phyloP scores from a whole-genome alignment of 2,329 filamentous ascomycete genomes.

The Dendryphion nanum region DNA sequence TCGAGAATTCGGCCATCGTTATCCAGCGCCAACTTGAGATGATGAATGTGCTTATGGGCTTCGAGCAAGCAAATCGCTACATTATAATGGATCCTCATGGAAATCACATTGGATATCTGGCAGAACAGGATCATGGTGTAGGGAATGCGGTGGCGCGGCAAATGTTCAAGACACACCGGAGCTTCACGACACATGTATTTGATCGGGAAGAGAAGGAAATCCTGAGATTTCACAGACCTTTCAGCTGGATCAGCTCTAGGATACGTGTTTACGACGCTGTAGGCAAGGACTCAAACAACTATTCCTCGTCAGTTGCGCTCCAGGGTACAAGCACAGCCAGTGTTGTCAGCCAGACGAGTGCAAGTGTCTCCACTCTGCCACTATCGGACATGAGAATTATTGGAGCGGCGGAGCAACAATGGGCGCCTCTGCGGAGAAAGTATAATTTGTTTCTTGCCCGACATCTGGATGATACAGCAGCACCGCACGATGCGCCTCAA shows the following conservation, averaged over 20 bases:
- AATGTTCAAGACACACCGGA: slow-evolving; percentile 60
- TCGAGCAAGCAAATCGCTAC: slow-evolving; percentile 66
- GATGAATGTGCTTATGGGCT: slow-evolving; percentile 65
- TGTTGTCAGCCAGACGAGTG: slow-evolving; percentile 44
- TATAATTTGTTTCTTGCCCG: slow-evolving; percentile 65
- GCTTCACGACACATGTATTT: slow-evolving; percentile 66
- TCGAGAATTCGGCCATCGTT: slow-evolving; percentile 61
- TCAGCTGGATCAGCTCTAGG: slow-evolving; percentile 61
- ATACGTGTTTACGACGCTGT: slow-evolving; percentile 43
- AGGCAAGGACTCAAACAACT: slow-evolving; percentile 10
- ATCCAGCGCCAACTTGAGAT: slow-evolving; percentile 64
- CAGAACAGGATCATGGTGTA: slow-evolving; percentile 61
- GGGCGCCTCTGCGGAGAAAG: slow-evolving; percentile 61
- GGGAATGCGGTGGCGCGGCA: slow-evolving; percentile 57
- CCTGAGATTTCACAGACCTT: slow-evolving; percentile 60
- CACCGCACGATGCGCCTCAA: slow-evolving; percentile 37
- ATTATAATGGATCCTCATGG: slow-evolving; percentile 64
- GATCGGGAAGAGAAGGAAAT: slow-evolving; percentile 61
- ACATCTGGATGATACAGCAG: slow-evolving; percentile 38
- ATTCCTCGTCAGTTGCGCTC: slow-evolving; percentile 43
- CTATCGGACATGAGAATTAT: slow-evolving; percentile 61
- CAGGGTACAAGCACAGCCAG: slow-evolving; percentile 46
- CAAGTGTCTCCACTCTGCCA: slow-evolving; percentile 55
- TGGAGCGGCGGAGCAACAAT: slow-evolving; percentile 63
- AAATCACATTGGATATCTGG: slow-evolving; percentile 63